Percentiles rank a stretch among this genome's conserved stretches.
Evolutionary conservation across 805 yeast species (phyloP).

Genomic region (Metschnikowia aberdeeniae): DNA sequence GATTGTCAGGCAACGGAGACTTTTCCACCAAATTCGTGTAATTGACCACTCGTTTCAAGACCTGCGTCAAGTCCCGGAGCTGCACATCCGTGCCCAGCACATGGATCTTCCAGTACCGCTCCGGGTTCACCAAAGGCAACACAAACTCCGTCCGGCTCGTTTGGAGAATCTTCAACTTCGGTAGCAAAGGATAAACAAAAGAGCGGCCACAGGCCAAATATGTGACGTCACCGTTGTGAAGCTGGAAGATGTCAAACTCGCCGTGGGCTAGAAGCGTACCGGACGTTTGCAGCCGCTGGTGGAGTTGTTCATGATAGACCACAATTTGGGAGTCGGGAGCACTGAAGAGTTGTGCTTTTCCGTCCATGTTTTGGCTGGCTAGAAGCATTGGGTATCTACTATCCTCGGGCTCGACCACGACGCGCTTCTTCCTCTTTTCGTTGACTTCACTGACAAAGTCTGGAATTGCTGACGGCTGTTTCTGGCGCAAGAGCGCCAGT

Average conservation of each 20-base stretch:
- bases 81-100: constrained; percentile 28
- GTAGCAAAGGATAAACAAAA: constrained; percentile 70
- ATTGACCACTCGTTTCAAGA: constrained; percentile 38
- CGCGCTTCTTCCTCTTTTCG: constrained; percentile 20
- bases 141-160: constrained; percentile 47
- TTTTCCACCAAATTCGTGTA: constrained; percentile 36
- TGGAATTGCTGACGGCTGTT: constrained; percentile 20
- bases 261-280: constrained; percentile 62
- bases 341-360: constrained; percentile 33
- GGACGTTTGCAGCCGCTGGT: constrained; percentile 11
- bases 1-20: background rate
- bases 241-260: constrained; percentile 52
- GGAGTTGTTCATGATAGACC: constrained; percentile 33
- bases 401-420: constrained; percentile 2
- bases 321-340: constrained; percentile 30
- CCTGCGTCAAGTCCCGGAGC: constrained; percentile 27
- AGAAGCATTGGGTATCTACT: constrained; percentile 13
- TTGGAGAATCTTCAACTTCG: constrained; percentile 56
- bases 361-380: constrained; percentile 27
- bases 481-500: constrained; percentile 37
- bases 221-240: constrained; percentile 54
- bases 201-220: constrained; percentile 63
- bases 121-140: constrained; percentile 68
- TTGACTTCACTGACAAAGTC: constrained; percentile 26
- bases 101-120: constrained; percentile 64